Percentiles rank a stretch among this genome's conserved stretches.
phyloP scores from a whole-genome alignment of 306 rosid genomes.

The Boehmeria nivea region DNA sequence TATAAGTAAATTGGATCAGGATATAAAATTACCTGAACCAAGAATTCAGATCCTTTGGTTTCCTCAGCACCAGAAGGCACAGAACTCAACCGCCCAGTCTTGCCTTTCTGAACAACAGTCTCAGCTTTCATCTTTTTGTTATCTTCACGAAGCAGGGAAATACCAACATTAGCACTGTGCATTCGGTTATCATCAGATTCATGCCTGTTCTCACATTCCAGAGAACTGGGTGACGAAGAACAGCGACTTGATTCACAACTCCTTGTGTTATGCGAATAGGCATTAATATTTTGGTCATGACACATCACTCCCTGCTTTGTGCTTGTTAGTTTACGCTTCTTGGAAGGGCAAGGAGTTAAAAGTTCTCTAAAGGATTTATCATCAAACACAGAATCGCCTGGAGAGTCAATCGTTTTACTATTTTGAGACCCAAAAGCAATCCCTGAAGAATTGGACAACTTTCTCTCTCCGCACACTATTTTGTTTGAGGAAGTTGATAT shows the following conservation, averaged over 20 bases:
- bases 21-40: conserved; percentile 55
- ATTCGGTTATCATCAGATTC: conserved; percentile 26
- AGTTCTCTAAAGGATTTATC: conserved; percentile 32
- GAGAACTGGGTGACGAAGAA: conserved; percentile 22
- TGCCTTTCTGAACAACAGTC: conserved; percentile 27
- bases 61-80: conserved; percentile 41
- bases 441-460: conserved; percentile 27
- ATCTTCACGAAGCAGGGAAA: conserved; percentile 28
- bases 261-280: conserved; percentile 35
- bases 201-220: conserved; percentile 30
- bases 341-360: conserved; percentile 42
- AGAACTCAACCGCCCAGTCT: background rate
- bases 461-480: conserved; percentile 24
- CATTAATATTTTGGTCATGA: conserved; percentile 28
- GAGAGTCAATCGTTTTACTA: conserved; percentile 30
- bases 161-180: conserved; percentile 39
- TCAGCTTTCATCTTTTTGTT: conserved; percentile 28
- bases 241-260: conserved; percentile 19
- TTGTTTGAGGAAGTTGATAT: conserved; percentile 32
- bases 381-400: conserved; percentile 33
- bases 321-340: conserved; percentile 56
- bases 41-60: conserved; percentile 67
- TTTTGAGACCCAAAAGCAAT: conserved; percentile 34
- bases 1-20: background rate
- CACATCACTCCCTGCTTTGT: conserved; percentile 40